Evolutionary conservation across 2,329 filamentous ascomycete genomes (phyloP).

Genomic region (Pleomassaria siparia): DNA sequence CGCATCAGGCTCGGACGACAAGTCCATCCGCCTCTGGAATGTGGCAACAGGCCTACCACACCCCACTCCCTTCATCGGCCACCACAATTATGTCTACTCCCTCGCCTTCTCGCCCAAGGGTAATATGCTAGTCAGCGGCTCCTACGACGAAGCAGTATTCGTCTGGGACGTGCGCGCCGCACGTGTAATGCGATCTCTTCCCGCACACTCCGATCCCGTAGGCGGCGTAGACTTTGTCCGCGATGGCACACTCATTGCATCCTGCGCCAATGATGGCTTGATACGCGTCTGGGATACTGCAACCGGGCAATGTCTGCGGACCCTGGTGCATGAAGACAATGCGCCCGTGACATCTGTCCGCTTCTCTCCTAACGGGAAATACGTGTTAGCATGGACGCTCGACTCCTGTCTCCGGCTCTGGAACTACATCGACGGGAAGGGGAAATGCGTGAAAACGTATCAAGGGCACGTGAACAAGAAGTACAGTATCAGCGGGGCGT

Average conservation of each 20-base stretch:
- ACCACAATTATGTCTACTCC: slow-evolving; percentile 95
- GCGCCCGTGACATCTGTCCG: slow-evolving; percentile 84
- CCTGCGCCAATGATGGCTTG: slow-evolving; percentile 81
- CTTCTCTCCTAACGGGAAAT: slow-evolving; percentile 93
- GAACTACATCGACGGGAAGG: slow-evolving; percentile 91
- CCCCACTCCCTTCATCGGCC: slow-evolving; percentile 69
- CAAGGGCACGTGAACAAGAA: slow-evolving; percentile 85
- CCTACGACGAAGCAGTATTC: slow-evolving; percentile 96
- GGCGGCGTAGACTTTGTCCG: slow-evolving; percentile 89
- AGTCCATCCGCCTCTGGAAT: slow-evolving; percentile 92
- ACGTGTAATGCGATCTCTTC: slow-evolving; percentile 82
- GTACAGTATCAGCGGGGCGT: slow-evolving; percentile 82
- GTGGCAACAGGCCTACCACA: slow-evolving; percentile 60
- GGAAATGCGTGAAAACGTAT: slow-evolving; percentile 93
- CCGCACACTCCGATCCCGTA: slow-evolving; percentile 93
- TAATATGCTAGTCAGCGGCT: slow-evolving; percentile 93
- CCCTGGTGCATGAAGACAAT: slow-evolving; percentile 94
- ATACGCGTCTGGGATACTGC: slow-evolving; percentile 89
- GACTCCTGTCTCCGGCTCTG: slow-evolving; percentile 89
- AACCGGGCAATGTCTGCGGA: slow-evolving; percentile 92
- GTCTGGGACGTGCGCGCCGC: slow-evolving; percentile 94
- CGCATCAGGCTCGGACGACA: slow-evolving; percentile 93
- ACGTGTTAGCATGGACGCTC: slow-evolving; percentile 86
- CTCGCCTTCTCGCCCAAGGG: slow-evolving; percentile 97
- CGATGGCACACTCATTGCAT: slow-evolving; percentile 89